Base-by-base conservation (phyloP, 441 rosid species). In the Gossypium gossypioides region DNA sequence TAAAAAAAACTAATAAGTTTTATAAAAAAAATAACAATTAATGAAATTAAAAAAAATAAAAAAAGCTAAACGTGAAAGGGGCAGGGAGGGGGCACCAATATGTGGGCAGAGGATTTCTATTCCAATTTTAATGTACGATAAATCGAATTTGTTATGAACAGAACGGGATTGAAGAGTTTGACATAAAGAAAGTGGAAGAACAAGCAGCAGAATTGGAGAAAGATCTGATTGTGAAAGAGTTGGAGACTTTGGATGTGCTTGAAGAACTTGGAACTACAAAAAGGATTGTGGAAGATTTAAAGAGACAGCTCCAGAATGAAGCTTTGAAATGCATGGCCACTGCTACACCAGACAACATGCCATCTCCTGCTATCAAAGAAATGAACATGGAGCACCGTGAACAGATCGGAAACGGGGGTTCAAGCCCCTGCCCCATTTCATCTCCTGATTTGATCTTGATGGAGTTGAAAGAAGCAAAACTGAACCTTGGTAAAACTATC, bases 261-360 rank as follows among this genome's bases (percentile, higher is more conserved):
- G 98, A 93, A 84, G 98, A 89, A 73, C 90, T 93, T 6, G 96
- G 93, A 52, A 83, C 97, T 0, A 91, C 98, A 0, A 93, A 93
- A 76, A 84, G 84, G 73, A 85, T 91, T 4, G 98, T 91, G 1
- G 96, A 93, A 77, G 95, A 91, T 50, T 73, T 93, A 13, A 91
- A 93, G 84, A 81, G 87, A 55, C 96, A 91, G 77, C 89, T 91
- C n/a, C 93, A 91, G 70, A 85, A 87, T 77, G 97, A 93, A 76
- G 92, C 95, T 0, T 21, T 86, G 58, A 90, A 87, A 82, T 87
- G 84, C 76, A 75, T 83, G 87, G 15, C 83, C 51, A 69, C 83
- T 48, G 51, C 72, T 56, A 18, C 59, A 42, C 73, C 78, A 3
- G 85, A 85, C 32, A 44, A 22, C 6, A 64, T 81, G 62, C 56